A percentile compares a stretch with the other conserved stretches of the same genome.
phyloP scores from a whole-genome alignment of 192 early-diverging fungal species.

The Cetraspora pellucida region DNA sequence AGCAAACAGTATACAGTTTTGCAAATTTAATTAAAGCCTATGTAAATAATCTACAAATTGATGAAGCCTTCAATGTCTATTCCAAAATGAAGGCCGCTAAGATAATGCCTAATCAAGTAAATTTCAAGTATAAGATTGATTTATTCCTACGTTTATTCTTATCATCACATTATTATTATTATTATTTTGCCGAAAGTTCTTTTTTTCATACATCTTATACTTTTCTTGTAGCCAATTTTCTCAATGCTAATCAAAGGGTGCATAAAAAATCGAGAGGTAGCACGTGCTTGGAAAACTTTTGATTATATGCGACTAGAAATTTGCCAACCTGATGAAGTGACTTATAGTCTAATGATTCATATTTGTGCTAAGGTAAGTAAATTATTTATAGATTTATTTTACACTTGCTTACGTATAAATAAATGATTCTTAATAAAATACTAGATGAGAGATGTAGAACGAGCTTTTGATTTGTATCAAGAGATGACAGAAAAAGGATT shows the following conservation, averaged over 20 bases:
- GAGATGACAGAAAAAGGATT: conserved; percentile 77
- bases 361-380: conserved; percentile 73
- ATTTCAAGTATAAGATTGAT: neutral
- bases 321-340: conserved; percentile 74
- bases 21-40: conserved; percentile 73
- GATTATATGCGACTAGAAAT: conserved; percentile 81
- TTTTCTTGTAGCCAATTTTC: conserved; percentile 59
- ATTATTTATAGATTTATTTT: neutral
- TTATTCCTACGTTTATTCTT: neutral
- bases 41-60: conserved; percentile 55
- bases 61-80: conserved; percentile 77
- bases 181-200: too few relatives aligned
- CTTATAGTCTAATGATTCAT: conserved; percentile 89
- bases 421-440: neutral
- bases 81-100: conserved; percentile 70
- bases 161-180: too few relatives aligned
- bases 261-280: conserved; percentile 64
- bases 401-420: neutral
- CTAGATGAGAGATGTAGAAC: conserved; percentile 76
- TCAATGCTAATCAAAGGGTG: conserved; percentile 85
- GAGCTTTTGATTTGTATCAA: conserved; percentile 87
- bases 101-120: conserved; percentile 52
- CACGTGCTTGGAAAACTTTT: conserved; percentile 89
- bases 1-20: conserved; percentile 68
- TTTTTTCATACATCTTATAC: conserved; percentile 16